phyloP scores from a whole-genome alignment of 2,329 filamentous ascomycete genomes.

The Zymoseptoria brevis region DNA sequence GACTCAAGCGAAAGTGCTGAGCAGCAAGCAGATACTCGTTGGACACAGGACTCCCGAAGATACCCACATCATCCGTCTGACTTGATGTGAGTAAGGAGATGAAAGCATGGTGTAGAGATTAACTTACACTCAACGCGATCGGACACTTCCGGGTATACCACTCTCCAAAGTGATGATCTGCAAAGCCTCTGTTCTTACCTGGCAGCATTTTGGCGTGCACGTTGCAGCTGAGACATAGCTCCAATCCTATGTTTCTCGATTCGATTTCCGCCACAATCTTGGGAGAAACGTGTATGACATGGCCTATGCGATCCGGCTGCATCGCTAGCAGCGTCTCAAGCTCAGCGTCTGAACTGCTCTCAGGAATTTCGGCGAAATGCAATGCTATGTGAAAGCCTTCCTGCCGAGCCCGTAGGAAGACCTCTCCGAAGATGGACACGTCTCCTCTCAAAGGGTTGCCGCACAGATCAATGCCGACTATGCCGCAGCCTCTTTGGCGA shows the following conservation, averaged over 20 bases:
- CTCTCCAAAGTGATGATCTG: slow-evolving; percentile 68
- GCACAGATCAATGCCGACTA: slow-evolving; percentile 72
- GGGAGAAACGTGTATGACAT: slow-evolving; percentile 67
- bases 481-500: slow-evolving; percentile 33
- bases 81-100: slow-evolving; percentile 12
- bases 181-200: slow-evolving; percentile 42
- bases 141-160: slow-evolving; percentile 55
- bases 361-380: slow-evolving; percentile 66
- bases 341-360: slow-evolving; percentile 52
- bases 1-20: slow-evolving; percentile 56
- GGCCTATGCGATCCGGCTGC: slow-evolving; percentile 61
- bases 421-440: slow-evolving; percentile 50
- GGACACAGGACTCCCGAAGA: slow-evolving; percentile 68
- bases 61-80: slow-evolving; percentile 75
- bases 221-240: slow-evolving; percentile 75
- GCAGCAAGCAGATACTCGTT: slow-evolving; percentile 70
- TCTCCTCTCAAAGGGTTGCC: slow-evolving; percentile 62
- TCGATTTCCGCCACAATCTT: slow-evolving; percentile 51
- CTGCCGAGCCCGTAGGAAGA: slow-evolving; percentile 51
- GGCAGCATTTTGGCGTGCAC: slow-evolving; percentile 64
- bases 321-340: slow-evolving; percentile 57
- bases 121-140: slow-evolving; percentile 61
- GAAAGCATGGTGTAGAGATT: not conserved
- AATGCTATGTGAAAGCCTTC: slow-evolving; percentile 58
- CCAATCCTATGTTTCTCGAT: slow-evolving; percentile 53